These are phyloP conservation scores for Phaeophleospora eucalypticola DNA, from an alignment of 2,329 filamentous ascomycete genomes.

Conservation along the genomic window DNA sequence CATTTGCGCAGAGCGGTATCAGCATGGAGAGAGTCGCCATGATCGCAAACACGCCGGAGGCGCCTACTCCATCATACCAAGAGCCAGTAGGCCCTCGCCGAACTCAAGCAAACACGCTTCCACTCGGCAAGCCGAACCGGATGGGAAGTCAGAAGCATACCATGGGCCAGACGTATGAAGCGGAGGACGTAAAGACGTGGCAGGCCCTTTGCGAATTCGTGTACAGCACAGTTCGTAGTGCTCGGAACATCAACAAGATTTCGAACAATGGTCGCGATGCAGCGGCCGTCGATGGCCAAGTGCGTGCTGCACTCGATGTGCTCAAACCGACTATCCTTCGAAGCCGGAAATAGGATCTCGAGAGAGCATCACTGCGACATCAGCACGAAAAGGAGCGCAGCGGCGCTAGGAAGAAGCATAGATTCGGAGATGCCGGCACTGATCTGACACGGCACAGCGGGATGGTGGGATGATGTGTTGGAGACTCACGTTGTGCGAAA, in stretches of 20 bases:
- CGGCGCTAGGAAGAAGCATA: no score
- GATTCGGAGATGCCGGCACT: no score
- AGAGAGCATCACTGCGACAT: no score
- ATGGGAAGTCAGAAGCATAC: background rate
- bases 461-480: no score
- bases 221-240: background rate
- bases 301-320: background rate
- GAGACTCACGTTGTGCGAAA: no score
- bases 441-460: no score
- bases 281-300: background rate
- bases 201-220: background rate
- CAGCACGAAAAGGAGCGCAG: no score
- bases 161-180: background rate
- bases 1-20: background rate
- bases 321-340: background rate
- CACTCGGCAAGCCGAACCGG: background rate
- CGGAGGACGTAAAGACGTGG: background rate
- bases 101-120: background rate
- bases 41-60: background rate
- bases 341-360: no score
- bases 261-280: background rate
- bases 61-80: background rate
- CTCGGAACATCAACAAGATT: background rate
- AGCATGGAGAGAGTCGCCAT: background rate
- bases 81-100: background rate